These are phyloP conservation scores for Blastobotrys persicus DNA, from an alignment of 1,139 yeast species.

Conservation along the genomic window DNA sequence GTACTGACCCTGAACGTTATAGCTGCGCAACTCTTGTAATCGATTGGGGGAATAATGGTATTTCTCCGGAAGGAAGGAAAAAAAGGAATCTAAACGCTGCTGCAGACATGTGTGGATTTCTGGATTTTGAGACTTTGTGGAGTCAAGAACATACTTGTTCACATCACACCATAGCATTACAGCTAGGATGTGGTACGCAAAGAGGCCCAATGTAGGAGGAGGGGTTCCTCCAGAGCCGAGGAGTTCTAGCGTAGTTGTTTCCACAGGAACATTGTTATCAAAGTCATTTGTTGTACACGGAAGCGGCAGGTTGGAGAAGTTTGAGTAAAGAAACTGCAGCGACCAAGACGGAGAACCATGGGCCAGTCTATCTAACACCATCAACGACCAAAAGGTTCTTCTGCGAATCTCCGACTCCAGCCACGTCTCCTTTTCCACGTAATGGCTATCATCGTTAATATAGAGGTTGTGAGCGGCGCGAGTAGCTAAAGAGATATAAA, in stretches of 20 bases:
- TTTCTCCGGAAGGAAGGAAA: slow-evolving; percentile 23
- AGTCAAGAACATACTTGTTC: slow-evolving; percentile 30
- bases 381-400: slow-evolving; percentile 40
- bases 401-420: slow-evolving; percentile 38
- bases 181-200: slow-evolving; percentile 35
- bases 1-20: slow-evolving; percentile 28
- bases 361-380: slow-evolving; percentile 38
- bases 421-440: slow-evolving; percentile 31
- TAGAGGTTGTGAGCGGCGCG: slow-evolving; percentile 39
- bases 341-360: slow-evolving; percentile 39
- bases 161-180: slow-evolving; percentile 37
- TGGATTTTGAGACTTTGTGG: slow-evolving; percentile 23
- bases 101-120: slow-evolving; percentile 26
- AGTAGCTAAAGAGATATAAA: slow-evolving; percentile 38
- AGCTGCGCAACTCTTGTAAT: slow-evolving; percentile 25
- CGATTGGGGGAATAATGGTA: slow-evolving; percentile 26
- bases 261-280: slow-evolving; percentile 32
- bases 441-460: slow-evolving; percentile 19
- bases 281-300: slow-evolving; percentile 37
- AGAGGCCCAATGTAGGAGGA: slow-evolving; percentile 26
- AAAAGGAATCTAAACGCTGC: slow-evolving; percentile 18
- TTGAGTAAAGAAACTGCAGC: slow-evolving; percentile 29
- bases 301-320: slow-evolving; percentile 31
- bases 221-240: slow-evolving; percentile 22
- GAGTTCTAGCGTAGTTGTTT: slow-evolving; percentile 30